Conservation (phyloP, 1,284 basidiomycete genomes). For the Cryptococcus deneoformans region DNA sequence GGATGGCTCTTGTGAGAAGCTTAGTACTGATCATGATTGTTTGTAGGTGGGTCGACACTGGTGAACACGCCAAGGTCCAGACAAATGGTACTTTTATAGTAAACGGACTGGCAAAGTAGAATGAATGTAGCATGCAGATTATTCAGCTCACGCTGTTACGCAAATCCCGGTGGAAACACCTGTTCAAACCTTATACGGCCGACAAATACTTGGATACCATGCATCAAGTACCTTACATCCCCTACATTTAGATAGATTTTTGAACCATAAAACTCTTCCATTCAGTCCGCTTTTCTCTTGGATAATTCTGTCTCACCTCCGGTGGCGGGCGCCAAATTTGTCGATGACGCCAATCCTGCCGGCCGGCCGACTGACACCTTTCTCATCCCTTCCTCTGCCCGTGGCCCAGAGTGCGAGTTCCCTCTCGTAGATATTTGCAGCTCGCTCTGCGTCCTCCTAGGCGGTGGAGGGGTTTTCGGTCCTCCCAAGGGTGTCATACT, state of each 20-base stretch:
- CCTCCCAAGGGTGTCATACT: conserved; percentile 1
- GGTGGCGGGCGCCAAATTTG: background rate
- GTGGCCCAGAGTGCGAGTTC: conserved; percentile 2
- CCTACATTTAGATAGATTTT: background rate
- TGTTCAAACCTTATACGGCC: too few species aligned
- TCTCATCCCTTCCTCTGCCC: background rate
- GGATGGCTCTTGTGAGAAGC: background rate
- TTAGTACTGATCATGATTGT: too few species aligned
- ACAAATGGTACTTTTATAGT: conserved; percentile 43
- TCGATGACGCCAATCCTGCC: background rate
- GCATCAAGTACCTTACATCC: background rate
- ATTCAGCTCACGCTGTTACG: background rate
- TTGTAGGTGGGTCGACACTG: conserved; percentile 28
- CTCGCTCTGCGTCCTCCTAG: conserved; percentile 29
- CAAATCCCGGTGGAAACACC: too few species aligned
- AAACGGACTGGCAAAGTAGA: background rate
- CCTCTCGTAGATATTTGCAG: conserved; percentile 9
- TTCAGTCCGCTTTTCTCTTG: conserved; percentile 2
- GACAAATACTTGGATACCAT: background rate
- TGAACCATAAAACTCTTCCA: background rate
- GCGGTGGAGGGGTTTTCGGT: conserved; percentile 24
- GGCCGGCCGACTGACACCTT: background rate
- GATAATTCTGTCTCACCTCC: background rate
- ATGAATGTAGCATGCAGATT: too few species aligned
- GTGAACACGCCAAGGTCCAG: conserved; percentile 26